Conservation (phyloP, 139 green algal genomes). For the Chlorella sp. region DNA sequence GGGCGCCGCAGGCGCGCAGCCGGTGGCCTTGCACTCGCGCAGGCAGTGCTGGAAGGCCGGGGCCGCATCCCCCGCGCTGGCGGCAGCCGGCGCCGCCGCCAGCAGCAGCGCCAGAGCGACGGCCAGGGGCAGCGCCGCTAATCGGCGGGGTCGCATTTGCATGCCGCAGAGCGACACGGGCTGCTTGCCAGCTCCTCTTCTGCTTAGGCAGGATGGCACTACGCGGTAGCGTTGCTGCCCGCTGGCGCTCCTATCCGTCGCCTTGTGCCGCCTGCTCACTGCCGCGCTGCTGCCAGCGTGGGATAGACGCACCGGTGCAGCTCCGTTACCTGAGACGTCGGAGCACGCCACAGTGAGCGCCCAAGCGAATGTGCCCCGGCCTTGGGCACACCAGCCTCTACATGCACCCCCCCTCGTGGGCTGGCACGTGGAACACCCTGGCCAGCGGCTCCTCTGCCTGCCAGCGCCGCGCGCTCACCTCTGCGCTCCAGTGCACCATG, state of each 20-base stretch:
- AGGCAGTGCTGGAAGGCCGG: slow-evolving; percentile 18
- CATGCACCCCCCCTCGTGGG: too few species aligned
- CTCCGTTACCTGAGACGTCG: too few species aligned
- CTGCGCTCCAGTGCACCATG: slow-evolving; percentile 28
- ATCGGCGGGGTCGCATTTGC: background rate
- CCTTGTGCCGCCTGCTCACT: background rate
- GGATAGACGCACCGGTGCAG: slow-evolving; percentile 16
- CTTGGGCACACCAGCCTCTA: too few species aligned
- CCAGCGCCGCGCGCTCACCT: too few species aligned
- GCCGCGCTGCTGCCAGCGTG: background rate
- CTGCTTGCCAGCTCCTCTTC: background rate
- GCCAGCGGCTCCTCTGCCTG: too few species aligned
- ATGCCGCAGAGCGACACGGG: background rate
- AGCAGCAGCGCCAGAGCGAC: background rate
- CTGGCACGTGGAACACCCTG: too few species aligned
- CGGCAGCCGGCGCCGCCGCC: background rate
- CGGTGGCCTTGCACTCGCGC: slow-evolving; percentile 10
- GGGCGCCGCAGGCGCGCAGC: background rate
- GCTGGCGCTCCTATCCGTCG: background rate
- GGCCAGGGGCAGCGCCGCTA: background rate
- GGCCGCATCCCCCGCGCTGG: slow-evolving; percentile 22
- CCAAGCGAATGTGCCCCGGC: background rate
- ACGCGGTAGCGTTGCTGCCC: background rate
- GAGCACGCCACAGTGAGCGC: background rate
- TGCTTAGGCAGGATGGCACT: background rate